Conservation (phyloP, 139 green algal species). For the Chlorokybus atmophyticus region DNA sequence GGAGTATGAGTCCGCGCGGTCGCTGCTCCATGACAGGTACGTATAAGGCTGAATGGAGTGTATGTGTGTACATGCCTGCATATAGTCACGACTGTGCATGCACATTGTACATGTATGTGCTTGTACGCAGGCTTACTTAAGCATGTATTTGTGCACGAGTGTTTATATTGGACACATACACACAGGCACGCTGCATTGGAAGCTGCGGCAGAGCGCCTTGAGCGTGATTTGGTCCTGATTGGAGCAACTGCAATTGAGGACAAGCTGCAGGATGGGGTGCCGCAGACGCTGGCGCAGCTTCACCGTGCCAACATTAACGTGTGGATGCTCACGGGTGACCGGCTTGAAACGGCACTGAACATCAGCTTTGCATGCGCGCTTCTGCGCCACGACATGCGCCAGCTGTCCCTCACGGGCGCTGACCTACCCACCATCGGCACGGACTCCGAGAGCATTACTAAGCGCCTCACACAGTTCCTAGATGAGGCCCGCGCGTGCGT, state of each 20-base stretch:
- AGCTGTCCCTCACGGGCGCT: background rate
- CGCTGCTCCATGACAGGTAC: background rate
- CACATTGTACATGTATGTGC: slow-evolving; percentile 6
- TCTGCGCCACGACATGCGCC: slow-evolving; percentile 21
- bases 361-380: slow-evolving; percentile 40
- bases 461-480: background rate
- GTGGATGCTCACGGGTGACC: slow-evolving; percentile 57
- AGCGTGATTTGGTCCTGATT: slow-evolving; percentile 48
- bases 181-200: slow-evolving; percentile 37
- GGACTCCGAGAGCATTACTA: background rate
- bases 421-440: background rate
- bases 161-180: no score
- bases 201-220: slow-evolving; percentile 27
- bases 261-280: slow-evolving; percentile 83
- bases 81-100: no score
- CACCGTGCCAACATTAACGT: slow-evolving; percentile 34
- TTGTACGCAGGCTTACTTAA: no score
- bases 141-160: slow-evolving; percentile 3
- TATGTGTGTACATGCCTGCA: slow-evolving; percentile 2
- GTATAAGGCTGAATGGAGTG: slow-evolving; percentile 1
- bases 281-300: slow-evolving; percentile 69
- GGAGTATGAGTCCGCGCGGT: background rate
- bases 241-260: slow-evolving; percentile 96
- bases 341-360: slow-evolving; percentile 38
- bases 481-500: background rate